Evolutionary conservation across 352 stramenopile species (phyloP), one percentile per base, ranked within the genome.

Genomic region (Aphanomyces invadans): DNA sequence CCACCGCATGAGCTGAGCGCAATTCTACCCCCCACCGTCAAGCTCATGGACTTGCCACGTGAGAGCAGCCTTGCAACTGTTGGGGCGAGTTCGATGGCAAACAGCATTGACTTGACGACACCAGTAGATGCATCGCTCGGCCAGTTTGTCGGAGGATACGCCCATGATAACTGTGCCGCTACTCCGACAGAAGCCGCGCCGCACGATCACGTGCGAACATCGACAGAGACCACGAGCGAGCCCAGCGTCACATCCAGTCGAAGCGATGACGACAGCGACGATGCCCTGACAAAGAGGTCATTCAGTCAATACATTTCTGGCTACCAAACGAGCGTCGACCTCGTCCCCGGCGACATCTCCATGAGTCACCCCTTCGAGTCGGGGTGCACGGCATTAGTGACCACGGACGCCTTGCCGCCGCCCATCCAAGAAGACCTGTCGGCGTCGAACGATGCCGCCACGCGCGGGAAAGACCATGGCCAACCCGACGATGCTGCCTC

Each of bases 291-390:
- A 42, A 57, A 33, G 11, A 19, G 23, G 25, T 57, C 49, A 33
- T n/a, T 3, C 21, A 57, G 49, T n/a, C 49, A 57, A 57, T 57
- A 39, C 49, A 57, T 57, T 15, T 57, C 49, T 39, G 49, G 49
- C 11, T 57, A 57, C 29, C 12, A 0, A 11, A 36, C 49, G 4
- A 32, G 17, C 15, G 49, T 57, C 49, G 49, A 57, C 9, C 36
- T 57, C 21, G 49, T 29, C 12, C 15, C 49, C 7, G 49, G 32
- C 7, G 17, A 57, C 23, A 42, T 42, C 7, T 42, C 36, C 7
- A 15, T 42, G 26, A 54, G 46, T 29, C 46, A 54, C n/a, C 1
- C 39, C 39, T 31, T 54, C 46, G n/a, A 10, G 21, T 42, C 7
- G 7, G 36, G 36, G 36, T 42, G 15, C 15, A 42, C 36, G 7